Percentiles rank a stretch among this genome's conserved stretches.
These are phyloP conservation scores for Fraxinus baroniana DNA, from an alignment of 305 asterid genomes.

Conservation along the genomic window DNA sequence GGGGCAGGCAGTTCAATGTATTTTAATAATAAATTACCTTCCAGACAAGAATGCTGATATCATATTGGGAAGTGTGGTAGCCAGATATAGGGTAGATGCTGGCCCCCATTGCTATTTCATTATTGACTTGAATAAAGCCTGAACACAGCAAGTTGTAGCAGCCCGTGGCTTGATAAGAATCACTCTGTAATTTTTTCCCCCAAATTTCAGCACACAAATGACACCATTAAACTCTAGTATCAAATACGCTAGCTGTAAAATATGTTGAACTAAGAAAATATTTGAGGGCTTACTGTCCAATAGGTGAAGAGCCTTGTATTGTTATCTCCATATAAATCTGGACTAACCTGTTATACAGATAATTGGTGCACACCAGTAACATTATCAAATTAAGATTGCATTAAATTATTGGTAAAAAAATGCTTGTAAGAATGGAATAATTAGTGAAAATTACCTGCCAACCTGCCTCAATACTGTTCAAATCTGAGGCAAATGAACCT, in stretches of 20 bases:
- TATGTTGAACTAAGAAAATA: background rate
- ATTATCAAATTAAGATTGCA: conserved; percentile 4
- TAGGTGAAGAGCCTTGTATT: conserved; percentile 67
- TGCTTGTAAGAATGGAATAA: background rate
- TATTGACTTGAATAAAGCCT: conserved; percentile 63
- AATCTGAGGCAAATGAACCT: conserved; percentile 62
- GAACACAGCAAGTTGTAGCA: conserved; percentile 65
- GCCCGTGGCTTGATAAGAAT: conserved; percentile 69
- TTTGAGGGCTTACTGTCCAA: conserved; percentile 51
- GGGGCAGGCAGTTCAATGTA: conserved; percentile 13
- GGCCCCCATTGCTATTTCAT: conserved; percentile 68
- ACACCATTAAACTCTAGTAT: conserved; percentile 1
- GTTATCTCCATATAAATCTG: conserved; percentile 65
- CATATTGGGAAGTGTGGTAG: conserved; percentile 49
- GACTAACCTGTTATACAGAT: conserved; percentile 51
- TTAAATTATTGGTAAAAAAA: background rate
- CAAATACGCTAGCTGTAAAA: background rate
- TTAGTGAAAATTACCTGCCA: conserved; percentile 48
- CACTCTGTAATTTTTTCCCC: conserved; percentile 42
- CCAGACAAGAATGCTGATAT: conserved; percentile 75
- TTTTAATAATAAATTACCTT: conserved; percentile 39
- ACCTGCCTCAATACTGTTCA: conserved; percentile 71
- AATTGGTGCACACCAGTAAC: conserved; percentile 5
- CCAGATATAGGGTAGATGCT: conserved; percentile 55
- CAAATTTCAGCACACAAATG: conserved; percentile 12